Evolutionary conservation across 352 stramenopile genomes (phyloP), one percentile per base, ranked within the genome.

Genomic region (Globisporangium cederbergense): DNA sequence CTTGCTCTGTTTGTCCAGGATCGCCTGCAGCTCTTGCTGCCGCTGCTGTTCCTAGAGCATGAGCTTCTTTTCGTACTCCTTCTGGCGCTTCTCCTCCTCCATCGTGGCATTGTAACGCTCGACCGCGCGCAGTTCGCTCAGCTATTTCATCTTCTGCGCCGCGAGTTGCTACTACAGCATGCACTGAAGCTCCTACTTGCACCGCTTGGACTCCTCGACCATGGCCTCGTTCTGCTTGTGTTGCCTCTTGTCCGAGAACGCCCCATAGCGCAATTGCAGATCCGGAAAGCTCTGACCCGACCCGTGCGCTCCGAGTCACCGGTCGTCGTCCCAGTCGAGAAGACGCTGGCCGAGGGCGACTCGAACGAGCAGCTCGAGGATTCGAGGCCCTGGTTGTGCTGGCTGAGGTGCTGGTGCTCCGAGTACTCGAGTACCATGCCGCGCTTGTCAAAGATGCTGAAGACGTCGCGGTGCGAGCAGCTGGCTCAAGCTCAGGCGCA

Each of bases 391-490:
- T 55, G 40, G 49, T 46, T 38, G 20, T 69, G 46, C 30, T n/a
- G 62, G 20, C 20, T 25, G n/a, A n/a, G n/a, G 38, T 75, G 43
- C 40, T 34, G 52, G 57, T 28, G 68, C 68, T 18, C 62, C 3
- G 64, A 47, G 43, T 67, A 52, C 54, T 91, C 82, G 11, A 95
- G 70, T 20, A 81, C 57, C 82, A 92, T 90, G 51, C 86, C 86
- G 55, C 70, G 79, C 59, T 95, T 84, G 22, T 71, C 85, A 43
- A 95, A 95, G 58, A 95, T 92, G 75, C 81, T 93, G 59, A 95
- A 93, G 50, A 95, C 86, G 64, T 95, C 86, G 34, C 86, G 84
- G 59, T 91, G 81, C 42, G 73, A 73, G 60, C 68, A 89, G 76
- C 14, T 84, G 61, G 64, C 71, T 88, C 18, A 87, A 65, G 22